Conservation (phyloP, 2,329 filamentous ascomycete species). For the Leptosphaerulina australis region DNA sequence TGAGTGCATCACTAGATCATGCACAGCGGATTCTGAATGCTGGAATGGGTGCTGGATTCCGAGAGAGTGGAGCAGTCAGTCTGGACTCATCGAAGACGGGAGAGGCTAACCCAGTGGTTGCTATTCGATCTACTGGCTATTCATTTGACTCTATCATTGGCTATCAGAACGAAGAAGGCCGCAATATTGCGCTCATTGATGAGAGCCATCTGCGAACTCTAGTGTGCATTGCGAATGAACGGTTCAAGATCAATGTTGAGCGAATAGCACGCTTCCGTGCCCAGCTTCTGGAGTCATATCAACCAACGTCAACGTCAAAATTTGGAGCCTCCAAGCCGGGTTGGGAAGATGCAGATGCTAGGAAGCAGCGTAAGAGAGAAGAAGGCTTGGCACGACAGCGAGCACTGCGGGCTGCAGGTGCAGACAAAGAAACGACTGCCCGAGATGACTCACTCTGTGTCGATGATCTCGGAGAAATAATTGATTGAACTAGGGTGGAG, state of each 20-base stretch:
- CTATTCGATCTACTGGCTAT: slow-evolving; percentile 81
- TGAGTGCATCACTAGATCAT: slow-evolving; percentile 74
- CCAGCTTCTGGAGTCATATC: slow-evolving; percentile 52
- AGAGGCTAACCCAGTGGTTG: slow-evolving; percentile 73
- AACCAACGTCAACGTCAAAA: not conserved
- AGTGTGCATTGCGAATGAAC: slow-evolving; percentile 72
- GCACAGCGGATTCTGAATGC: slow-evolving; percentile 78
- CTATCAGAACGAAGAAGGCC: slow-evolving; percentile 48
- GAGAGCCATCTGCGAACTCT: slow-evolving; percentile 71
- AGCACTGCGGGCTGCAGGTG: slow-evolving; percentile 24
- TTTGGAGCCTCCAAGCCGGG: slow-evolving; percentile 28
- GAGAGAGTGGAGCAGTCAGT: slow-evolving; percentile 85
- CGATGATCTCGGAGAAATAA: slow-evolving; percentile 1
- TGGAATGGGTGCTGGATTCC: slow-evolving; percentile 81
- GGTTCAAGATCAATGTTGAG: slow-evolving; percentile 72
- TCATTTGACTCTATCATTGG: slow-evolving; percentile 83
- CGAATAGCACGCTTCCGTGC: slow-evolving; percentile 69
- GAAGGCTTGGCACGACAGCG: slow-evolving; percentile 60
- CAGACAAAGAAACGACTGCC: not conserved
- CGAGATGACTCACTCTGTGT: slow-evolving; percentile 4
- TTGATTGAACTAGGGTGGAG: not conserved
- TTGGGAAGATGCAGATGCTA: slow-evolving; percentile 50
- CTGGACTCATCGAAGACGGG: slow-evolving; percentile 51
- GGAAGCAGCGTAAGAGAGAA: slow-evolving; percentile 50
- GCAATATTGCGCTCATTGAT: slow-evolving; percentile 60